Base-by-base conservation (phyloP, 305 asterid genomes). In the Fraxinus greggii region DNA sequence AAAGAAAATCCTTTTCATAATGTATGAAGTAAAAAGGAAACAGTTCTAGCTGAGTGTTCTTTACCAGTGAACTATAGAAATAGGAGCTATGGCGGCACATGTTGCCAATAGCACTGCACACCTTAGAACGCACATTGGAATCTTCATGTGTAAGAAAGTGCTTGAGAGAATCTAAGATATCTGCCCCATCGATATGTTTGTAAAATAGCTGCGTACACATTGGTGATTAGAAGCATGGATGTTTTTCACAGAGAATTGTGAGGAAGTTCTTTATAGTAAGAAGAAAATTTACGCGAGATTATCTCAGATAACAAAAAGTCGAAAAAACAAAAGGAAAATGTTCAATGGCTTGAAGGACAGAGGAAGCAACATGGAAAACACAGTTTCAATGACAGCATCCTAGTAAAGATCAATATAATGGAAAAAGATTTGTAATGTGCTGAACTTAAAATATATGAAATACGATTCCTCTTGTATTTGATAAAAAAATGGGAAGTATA, bases 31-130 rank as follows among this genome's bases (percentile, higher is more conserved):
- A 19, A 33, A 40, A 78, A 29, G 77, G 31, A 36, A 38, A 65
- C 70, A 21, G 33, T 40, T 72, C 36, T 59, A 69, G 69, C 21
- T 38, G 63, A 76, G 76, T 76, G 33, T 36, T 42, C 72, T 74
- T 74, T 91, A 97, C 99, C 98, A 97, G 89, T 85, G 81, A 83
- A 83, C 84, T 87, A 40, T 97, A 95, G 91, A 97, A 97, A 88
- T 92, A 92, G 84, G 97, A 92, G 89, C 97, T 95, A 86, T 97
- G 98, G 78, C 98, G 95, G 90, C 99, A 97, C 97, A 97, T 93
- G 87, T 97, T 97, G 85, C 99, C 99, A 76, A 97, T 84, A 31
- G 93, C 98, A 83, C 98, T 93, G 92, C 98, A 95, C 80, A 98
- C 88, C 90, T 95, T 95, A 70, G 98, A 91, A 75, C 98, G 98